A percentile compares a stretch with the other conserved stretches of the same genome.
Conservation (phyloP, 192 early-diverging fungal species). For the Jimgerdemannia flammicorona region DNA sequence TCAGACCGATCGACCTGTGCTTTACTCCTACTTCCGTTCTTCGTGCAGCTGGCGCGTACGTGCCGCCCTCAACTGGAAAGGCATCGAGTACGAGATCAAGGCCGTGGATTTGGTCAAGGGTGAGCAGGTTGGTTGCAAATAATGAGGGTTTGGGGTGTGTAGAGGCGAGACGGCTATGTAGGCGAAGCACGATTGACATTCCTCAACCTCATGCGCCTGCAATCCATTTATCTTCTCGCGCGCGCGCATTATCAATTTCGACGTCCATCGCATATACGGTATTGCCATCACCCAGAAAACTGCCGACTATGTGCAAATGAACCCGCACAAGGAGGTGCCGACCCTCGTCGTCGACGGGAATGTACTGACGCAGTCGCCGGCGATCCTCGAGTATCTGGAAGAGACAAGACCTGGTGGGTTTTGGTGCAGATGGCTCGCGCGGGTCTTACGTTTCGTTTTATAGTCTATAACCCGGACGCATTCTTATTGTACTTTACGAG, state of each 20-base stretch:
- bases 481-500: neutral
- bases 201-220: too few relatives aligned
- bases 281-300: conserved; percentile 26
- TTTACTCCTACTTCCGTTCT: conserved; percentile 79
- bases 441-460: too few relatives aligned
- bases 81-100: conserved; percentile 59
- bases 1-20: conserved; percentile 27
- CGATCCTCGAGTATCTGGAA: conserved; percentile 89
- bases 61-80: conserved; percentile 73
- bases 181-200: too few relatives aligned
- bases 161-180: too few relatives aligned
- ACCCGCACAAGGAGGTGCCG: conserved; percentile 70
- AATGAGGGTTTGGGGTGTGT: too few relatives aligned
- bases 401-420: conserved; percentile 58
- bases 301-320: conserved; percentile 55
- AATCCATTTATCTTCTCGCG: too few relatives aligned
- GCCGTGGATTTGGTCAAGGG: conserved; percentile 68
- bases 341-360: conserved; percentile 54
- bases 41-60: conserved; percentile 74
- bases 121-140: conserved; percentile 56
- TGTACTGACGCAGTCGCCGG: conserved; percentile 60
- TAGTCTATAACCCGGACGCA: too few relatives aligned
- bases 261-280: neutral
- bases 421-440: neutral
- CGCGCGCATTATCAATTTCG: too few relatives aligned